These are phyloP conservation scores for Globisporangium nagaii DNA, from an alignment of 352 stramenopile genomes.

Conservation along the genomic window DNA sequence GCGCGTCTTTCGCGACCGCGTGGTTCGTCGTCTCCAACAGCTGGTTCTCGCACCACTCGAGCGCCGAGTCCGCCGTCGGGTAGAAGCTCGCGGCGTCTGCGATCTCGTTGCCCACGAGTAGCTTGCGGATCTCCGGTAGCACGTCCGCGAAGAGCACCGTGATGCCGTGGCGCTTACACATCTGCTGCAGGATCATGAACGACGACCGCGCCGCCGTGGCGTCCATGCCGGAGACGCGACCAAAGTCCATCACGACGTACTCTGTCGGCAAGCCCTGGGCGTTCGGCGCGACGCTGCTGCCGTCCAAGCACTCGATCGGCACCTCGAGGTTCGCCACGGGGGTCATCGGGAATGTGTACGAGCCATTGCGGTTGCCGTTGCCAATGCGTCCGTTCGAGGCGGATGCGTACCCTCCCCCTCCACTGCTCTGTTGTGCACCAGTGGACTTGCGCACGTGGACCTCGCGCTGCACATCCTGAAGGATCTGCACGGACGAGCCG, in stretches of 20 bases:
- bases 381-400: not conserved
- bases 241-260: conserved; percentile 89
- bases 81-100: conserved; percentile 58
- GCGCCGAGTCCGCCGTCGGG: conserved; percentile 58
- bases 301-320: conserved; percentile 65
- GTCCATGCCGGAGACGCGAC: conserved; percentile 84
- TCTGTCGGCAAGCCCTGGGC: conserved; percentile 57
- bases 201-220: conserved; percentile 74
- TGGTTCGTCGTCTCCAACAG: conserved; percentile 35
- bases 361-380: not conserved
- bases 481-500: conserved; percentile 75
- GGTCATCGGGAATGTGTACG: conserved; percentile 41
- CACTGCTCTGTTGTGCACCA: not conserved
- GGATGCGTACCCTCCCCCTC: not conserved
- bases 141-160: conserved; percentile 65
- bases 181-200: conserved; percentile 81
- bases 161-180: conserved; percentile 69
- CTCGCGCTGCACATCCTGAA: conserved; percentile 74
- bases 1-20: conserved; percentile 19
- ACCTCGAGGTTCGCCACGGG: conserved; percentile 43
- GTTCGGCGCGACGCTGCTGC: conserved; percentile 44
- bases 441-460: conserved; percentile 51
- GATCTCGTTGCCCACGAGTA: conserved; percentile 76
- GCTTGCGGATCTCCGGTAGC: conserved; percentile 54
- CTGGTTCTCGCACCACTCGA: conserved; percentile 77